phyloP scores from a whole-genome alignment of 139 green algal genomes.

The Coelastrella sp. region DNA sequence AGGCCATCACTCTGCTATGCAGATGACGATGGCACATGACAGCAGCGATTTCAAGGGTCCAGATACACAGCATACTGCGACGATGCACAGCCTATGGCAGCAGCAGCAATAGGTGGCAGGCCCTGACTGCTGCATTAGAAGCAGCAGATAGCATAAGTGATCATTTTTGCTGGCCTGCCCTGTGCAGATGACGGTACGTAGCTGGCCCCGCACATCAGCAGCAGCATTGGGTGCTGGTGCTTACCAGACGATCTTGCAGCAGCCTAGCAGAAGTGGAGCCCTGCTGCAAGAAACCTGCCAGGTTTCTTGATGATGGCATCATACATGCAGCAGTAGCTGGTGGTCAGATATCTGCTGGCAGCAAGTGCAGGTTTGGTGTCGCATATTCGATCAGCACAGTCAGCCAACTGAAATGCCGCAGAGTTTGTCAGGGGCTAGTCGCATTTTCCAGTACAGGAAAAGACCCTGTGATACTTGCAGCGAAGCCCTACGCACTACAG shows the following conservation, averaged over 20 bases:
- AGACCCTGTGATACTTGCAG: too few species aligned
- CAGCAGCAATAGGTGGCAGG: neutral
- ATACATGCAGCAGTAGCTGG: too few species aligned
- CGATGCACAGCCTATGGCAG: neutral
- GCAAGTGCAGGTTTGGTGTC: too few species aligned
- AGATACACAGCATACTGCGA: neutral
- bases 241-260: neutral
- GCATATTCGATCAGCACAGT: too few species aligned
- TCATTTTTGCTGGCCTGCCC: neutral
- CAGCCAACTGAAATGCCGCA: too few species aligned
- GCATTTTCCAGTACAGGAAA: too few species aligned
- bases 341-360: too few species aligned
- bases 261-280: neutral
- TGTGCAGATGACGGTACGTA: conserved; percentile 32
- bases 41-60: neutral
- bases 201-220: neutral
- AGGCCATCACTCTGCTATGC: conserved; percentile 19
- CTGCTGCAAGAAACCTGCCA: too few species aligned
- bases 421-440: too few species aligned
- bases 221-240: neutral
- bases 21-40: conserved; percentile 46
- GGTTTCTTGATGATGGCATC: too few species aligned
- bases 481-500: too few species aligned
- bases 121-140: neutral
- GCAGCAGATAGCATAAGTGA: neutral